Conservation (phyloP, 179 eudicot genomes). For the Silene coronaria region DNA sequence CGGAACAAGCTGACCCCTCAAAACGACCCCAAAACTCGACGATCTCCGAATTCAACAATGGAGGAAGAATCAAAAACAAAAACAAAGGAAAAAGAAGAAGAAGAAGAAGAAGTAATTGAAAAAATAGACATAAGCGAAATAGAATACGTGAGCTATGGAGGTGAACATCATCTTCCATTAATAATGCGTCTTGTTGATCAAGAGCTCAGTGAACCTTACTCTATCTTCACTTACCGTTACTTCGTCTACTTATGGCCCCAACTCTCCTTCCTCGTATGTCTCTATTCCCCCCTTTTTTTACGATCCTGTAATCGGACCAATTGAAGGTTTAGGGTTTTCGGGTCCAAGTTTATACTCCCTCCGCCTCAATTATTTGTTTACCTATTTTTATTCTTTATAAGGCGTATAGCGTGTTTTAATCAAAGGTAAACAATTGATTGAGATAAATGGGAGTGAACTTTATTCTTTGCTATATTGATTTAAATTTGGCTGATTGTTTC, state of each 20-base stretch:
- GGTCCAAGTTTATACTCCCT: no score
- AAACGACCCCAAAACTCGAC: background rate
- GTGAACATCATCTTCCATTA: conserved; percentile 84
- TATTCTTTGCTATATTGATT: no score
- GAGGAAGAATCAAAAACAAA: background rate
- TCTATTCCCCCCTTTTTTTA: background rate
- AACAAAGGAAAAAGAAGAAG: conserved; percentile 3
- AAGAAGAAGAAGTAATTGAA: conserved; percentile 11
- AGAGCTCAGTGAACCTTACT: conserved; percentile 95
- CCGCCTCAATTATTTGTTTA: no score
- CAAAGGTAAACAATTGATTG: no score
- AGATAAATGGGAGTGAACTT: no score
- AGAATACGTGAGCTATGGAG: conserved; percentile 76
- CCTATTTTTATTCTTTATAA: no score
- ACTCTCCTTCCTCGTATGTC: conserved; percentile 59
- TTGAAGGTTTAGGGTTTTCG: no score
- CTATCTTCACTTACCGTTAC: conserved; percentile 96
- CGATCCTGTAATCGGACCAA: no score
- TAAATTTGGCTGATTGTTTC: background rate
- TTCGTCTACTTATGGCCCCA: conserved; percentile 98
- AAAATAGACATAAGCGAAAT: conserved; percentile 50
- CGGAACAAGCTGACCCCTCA: no score
- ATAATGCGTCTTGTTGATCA: conserved; percentile 89
- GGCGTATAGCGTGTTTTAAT: no score
- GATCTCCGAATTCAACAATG: background rate